These are phyloP conservation scores for Sporisorium iseilematis-ciliati DNA, from an alignment of 1,284 basidiomycete genomes.

Conservation along the genomic window DNA sequence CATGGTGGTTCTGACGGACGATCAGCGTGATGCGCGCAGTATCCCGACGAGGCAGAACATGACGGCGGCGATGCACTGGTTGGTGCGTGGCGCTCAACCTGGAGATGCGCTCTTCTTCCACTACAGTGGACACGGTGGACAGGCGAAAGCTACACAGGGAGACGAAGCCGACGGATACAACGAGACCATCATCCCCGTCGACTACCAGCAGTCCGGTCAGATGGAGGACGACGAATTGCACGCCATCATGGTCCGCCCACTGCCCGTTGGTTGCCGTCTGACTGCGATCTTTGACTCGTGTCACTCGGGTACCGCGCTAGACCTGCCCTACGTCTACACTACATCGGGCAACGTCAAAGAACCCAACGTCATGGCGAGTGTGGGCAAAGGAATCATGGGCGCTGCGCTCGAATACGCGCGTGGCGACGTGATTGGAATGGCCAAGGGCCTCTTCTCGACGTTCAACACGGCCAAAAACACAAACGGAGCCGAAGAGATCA, in stretches of 20 bases:
- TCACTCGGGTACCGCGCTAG: constrained; percentile 68
- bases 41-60: constrained; percentile 69
- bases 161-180: constrained; percentile 70
- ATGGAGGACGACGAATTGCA: constrained; percentile 70
- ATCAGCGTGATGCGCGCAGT: constrained; percentile 59
- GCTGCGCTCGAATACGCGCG: constrained; percentile 80
- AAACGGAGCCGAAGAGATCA: constrained; percentile 76
- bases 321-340: constrained; percentile 75
- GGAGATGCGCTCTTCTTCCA: constrained; percentile 70
- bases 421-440: constrained; percentile 79
- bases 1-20: constrained; percentile 69
- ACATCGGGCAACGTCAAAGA: constrained; percentile 94
- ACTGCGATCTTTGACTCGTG: constrained; percentile 63
- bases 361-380: constrained; percentile 75
- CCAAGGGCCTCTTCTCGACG: constrained; percentile 70
- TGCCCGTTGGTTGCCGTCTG: constrained; percentile 57
- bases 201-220: constrained; percentile 65
- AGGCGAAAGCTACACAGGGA: constrained; percentile 65
- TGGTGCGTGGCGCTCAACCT: constrained; percentile 62
- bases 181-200: constrained; percentile 69
- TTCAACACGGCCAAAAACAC: constrained; percentile 70
- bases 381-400: constrained; percentile 66
- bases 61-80: constrained; percentile 69
- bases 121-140: constrained; percentile 68
- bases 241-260: constrained; percentile 65